Percentiles rank a stretch among this genome's conserved stretches.
phyloP scores from a whole-genome alignment of 2,329 filamentous ascomycete genomes.

The Ophiostoma sp. region DNA sequence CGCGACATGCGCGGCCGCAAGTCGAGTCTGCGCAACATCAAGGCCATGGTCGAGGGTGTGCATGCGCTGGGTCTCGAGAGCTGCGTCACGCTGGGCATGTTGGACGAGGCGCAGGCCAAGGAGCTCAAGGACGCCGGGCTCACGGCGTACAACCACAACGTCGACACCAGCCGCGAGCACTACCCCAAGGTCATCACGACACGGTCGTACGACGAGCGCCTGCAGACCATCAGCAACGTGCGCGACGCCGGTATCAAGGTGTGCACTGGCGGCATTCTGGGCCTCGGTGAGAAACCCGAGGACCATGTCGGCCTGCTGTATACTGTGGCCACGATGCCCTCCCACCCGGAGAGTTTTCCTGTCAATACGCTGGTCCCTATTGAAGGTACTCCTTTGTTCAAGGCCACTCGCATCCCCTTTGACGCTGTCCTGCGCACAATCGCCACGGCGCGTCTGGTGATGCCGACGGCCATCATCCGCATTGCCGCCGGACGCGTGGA shows the following conservation, averaged over 20 bases:
- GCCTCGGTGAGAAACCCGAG: slow-evolving; percentile 73
- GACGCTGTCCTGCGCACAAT: slow-evolving; percentile 79
- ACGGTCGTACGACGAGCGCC: slow-evolving; percentile 80
- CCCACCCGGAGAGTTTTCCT: slow-evolving; percentile 86
- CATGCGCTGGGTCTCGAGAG: slow-evolving; percentile 82
- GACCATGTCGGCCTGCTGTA: slow-evolving; percentile 83
- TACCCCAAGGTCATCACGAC: slow-evolving; percentile 87
- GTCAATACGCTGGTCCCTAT: slow-evolving; percentile 91
- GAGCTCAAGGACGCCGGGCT: slow-evolving; percentile 81
- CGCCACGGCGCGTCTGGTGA: slow-evolving; percentile 77
- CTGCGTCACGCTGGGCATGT: slow-evolving; percentile 94
- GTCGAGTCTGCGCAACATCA: slow-evolving; percentile 78
- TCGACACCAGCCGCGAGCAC: slow-evolving; percentile 86
- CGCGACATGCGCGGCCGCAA: slow-evolving; percentile 90
- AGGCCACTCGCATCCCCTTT: slow-evolving; percentile 71
- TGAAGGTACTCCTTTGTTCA: slow-evolving; percentile 81
- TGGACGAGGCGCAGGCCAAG: slow-evolving; percentile 75
- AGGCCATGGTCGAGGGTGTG: slow-evolving; percentile 81
- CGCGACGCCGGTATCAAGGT: slow-evolving; percentile 85
- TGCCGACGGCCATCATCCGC: slow-evolving; percentile 83
- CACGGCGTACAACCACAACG: slow-evolving; percentile 92
- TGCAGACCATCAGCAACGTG: slow-evolving; percentile 76
- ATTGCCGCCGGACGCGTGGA: slow-evolving; percentile 82
- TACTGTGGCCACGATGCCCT: slow-evolving; percentile 76
- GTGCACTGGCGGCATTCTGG: slow-evolving; percentile 85